Base-by-base conservation (phyloP, 2,329 filamentous ascomycete genomes). In the Fusarium coicis region DNA sequence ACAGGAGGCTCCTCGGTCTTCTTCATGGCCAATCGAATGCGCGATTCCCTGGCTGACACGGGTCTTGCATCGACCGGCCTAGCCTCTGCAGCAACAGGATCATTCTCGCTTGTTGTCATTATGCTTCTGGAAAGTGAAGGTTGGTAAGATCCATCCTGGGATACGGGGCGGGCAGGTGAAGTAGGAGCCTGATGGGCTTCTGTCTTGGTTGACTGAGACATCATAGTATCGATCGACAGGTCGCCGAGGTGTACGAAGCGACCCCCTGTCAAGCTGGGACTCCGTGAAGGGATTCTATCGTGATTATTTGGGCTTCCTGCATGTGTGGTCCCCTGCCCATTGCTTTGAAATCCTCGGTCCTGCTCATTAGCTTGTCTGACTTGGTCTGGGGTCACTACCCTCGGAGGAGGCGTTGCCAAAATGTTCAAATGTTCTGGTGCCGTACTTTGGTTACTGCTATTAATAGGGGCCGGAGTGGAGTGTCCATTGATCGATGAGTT, bases 221-320 rank as follows among this genome's bases (percentile, higher is more conserved):
- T 78, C 70, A 78, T 75, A 54, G 72, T 71, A 55, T 79, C 77
- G 50, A 79, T 79, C 8, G 77, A 79, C 42, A 66, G 60, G 30
- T 74, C 72, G n/a, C 63, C 57, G 14, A 74, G 64, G 52, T 72
- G 56, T 40, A 76, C 59, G 34, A 75, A 71, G 47, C 72, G 76
- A 37, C 59, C 70, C 21, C 72, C 68, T 26, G 57, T 60, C 60
- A 78, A 76, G 50, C 79, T 82, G 5, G 78, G 78, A 28, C 63
- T 74, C 40, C 79, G 77, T 15, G 66, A 61, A 12, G 79, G 79
- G 44, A 65, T 50, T 30, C 37, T 55, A 4, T 69, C 62, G 30
- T 61, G 59, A 16, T 53, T 59, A 11, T 47, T 46, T 10, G 64
- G 55, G 30, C 40, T 68, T 23, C 34, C 50, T 50, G 59, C 23